Evolutionary conservation across 2,329 filamentous ascomycete genomes (phyloP), one percentile per base, ranked within the genome.

Genomic region (Penicillium freii): DNA sequence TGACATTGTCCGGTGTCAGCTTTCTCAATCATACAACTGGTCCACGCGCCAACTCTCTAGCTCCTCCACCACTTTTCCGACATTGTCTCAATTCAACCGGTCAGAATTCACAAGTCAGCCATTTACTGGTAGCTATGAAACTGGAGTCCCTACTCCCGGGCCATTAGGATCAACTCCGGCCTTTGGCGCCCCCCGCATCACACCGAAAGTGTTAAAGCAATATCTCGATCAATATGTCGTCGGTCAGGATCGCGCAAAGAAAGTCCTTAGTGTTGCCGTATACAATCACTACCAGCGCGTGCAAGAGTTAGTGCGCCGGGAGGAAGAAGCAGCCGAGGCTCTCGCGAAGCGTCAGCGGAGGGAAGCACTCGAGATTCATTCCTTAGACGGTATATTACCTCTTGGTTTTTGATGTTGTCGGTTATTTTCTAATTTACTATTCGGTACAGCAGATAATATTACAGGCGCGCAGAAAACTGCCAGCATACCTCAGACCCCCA

Each of bases 261-360:
- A 96, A 75, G 90, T 92, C 15, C 86, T 97, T 62, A 94, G 91
- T 62, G 88, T 93, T 4, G 92, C 93, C 7, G 90, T 99, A 29
- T 97, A 96, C 78, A 97, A 97, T 71, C 94, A 99, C 73, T 97
- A 97, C 71, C 91, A 97, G 75, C 86, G 90, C 46, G 84, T 96
- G 58, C 87, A 92, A 66, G 87, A 89, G 73, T 70, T 88, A 25
- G 84, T 91, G 68, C 82, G 91, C 48, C 85, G 88, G 58, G 85
- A 94, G 63, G 86, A 92, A 54, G 92, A 96, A 67, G 85, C 90
- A 43, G 88, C 91, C 61, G 90, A 89, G 75, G 71, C 86, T 49
- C 79, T 88, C 68, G 85, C 89, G 42, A 89, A 92, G 71, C 84
- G 86, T 59, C 85, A 88, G 69, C 81, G 88, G 56, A 82, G 86